Evolutionary conservation across 352 stramenopile genomes (phyloP), one percentile per base, ranked within the genome.

Genomic region (Phytophthora syringae): DNA sequence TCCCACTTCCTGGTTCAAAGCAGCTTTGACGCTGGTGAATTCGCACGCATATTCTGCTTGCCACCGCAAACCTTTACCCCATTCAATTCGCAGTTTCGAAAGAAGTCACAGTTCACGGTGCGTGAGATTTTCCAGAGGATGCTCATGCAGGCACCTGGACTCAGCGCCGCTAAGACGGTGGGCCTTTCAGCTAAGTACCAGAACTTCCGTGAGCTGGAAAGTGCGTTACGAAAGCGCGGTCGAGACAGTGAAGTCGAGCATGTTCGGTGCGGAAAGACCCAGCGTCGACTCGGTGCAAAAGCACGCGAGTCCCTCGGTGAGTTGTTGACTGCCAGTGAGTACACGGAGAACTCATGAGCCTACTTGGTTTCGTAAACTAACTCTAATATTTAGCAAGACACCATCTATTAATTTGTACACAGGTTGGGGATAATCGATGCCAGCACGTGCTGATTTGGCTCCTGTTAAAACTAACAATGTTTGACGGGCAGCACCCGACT

Each of bases 101-200:
- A 94, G 57, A 89, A 91, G 52, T 62, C 67, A 2, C 79, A 88
- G 22, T 92, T 94, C 20, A 89, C 76, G 0, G 83, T 85, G 4
- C 70, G 78, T 21, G 85, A 95, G 34, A 77, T 95, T 57, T 90
- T 88, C 56, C 84, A 93, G 51, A 85, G 86, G 67, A 95, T 95
- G 88, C 79, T 95, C 3, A 85, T 91, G 64, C 88, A 95, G 62
- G 76, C 77, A 5, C 83, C 83, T 4, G 78, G 80, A 0, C 43
- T 94, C 0, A 92, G 80, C 58, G 77, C 77, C 15, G 60, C 77
- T 16, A 89, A 88, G 55, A 85, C 79, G 0, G 72, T 74, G 1
- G 80, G 67, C 4, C 37, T 94, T 10, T 77, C 68, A 18, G 49
- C 65, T 0, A 71, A 66, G 30, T 83, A 84, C 52, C 65, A 70